Conservation (phyloP, 192 early-diverging fungal genomes). For the Gaertneriomyces sp. region DNA sequence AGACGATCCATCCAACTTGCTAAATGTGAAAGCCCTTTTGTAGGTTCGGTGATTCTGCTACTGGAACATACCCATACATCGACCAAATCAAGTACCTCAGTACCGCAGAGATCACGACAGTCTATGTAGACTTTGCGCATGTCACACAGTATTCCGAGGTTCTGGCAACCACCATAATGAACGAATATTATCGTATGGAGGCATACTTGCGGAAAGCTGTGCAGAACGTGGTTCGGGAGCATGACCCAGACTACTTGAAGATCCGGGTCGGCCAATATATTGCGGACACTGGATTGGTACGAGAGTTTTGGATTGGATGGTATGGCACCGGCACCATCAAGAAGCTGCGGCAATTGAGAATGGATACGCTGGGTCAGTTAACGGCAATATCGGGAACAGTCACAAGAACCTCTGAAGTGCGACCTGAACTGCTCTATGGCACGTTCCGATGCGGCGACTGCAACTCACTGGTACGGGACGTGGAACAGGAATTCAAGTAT, state of each 20-base stretch:
- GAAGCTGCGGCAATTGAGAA: constrained; percentile 79
- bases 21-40: background rate
- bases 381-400: constrained; percentile 86
- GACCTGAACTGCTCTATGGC: constrained; percentile 89
- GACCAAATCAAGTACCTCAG: constrained; percentile 62
- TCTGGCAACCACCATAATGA: constrained; percentile 50
- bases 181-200: constrained; percentile 54
- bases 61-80: constrained; percentile 52
- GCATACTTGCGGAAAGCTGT: constrained; percentile 83
- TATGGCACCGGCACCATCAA: constrained; percentile 32
- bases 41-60: constrained; percentile 25
- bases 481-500: constrained; percentile 96
- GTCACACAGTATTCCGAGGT: constrained; percentile 53
- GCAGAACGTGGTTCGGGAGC: constrained; percentile 69
- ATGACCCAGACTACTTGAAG: constrained; percentile 61
- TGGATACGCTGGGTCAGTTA: constrained; percentile 77
- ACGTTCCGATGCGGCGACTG: constrained; percentile 90
- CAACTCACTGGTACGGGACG: constrained; percentile 67
- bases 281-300: constrained; percentile 43
- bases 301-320: constrained; percentile 73
- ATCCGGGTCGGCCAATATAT: constrained; percentile 31
- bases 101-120: constrained; percentile 55
- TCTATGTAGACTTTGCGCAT: constrained; percentile 75
- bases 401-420: constrained; percentile 92
- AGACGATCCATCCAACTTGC: background rate